Evolutionary conservation across 2,329 filamentous ascomycete genomes (phyloP).

Genomic region (Plectosphaerella cucumerina): DNA sequence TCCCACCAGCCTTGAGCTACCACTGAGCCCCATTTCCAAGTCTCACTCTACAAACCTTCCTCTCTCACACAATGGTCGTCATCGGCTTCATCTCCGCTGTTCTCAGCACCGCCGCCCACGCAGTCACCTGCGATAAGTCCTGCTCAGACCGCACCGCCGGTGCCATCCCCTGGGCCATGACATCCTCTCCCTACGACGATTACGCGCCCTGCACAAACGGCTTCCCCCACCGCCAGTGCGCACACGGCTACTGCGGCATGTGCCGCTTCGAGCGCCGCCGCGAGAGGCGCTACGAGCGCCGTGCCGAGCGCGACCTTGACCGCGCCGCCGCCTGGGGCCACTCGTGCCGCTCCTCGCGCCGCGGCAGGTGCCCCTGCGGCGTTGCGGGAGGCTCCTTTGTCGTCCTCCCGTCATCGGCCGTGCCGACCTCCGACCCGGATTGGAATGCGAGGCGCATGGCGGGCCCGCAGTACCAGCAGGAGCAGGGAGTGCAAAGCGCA

Average conservation of each 20-base stretch:
- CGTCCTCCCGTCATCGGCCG: too few species aligned
- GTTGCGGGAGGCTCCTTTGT: too few species aligned
- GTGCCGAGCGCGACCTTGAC: not conserved
- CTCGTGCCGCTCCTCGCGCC: too few species aligned
- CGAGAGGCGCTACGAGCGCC: not conserved
- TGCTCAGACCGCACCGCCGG: not conserved
- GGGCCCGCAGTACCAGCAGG: not conserved
- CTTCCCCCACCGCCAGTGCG: not conserved
- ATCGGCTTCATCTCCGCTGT: constrained; percentile 13
- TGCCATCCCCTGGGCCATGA: not conserved
- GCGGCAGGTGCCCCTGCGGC: too few species aligned
- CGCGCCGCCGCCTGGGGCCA: not conserved
- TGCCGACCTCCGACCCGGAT: too few species aligned
- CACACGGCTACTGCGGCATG: not conserved
- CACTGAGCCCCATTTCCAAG: not conserved
- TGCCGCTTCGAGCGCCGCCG: not conserved
- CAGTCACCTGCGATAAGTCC: constrained; percentile 10
- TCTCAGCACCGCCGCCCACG: constrained; percentile 10
- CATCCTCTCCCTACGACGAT: too few species aligned
- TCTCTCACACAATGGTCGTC: not conserved
- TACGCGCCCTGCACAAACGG: not conserved
- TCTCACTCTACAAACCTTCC: not conserved
- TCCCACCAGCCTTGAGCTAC: not conserved
- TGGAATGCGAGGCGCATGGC: too few species aligned
- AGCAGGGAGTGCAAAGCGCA: constrained; percentile 2